Conservation (phyloP, 2,329 filamentous ascomycete species). For the Pseudocercospora pini-densiflorae region DNA sequence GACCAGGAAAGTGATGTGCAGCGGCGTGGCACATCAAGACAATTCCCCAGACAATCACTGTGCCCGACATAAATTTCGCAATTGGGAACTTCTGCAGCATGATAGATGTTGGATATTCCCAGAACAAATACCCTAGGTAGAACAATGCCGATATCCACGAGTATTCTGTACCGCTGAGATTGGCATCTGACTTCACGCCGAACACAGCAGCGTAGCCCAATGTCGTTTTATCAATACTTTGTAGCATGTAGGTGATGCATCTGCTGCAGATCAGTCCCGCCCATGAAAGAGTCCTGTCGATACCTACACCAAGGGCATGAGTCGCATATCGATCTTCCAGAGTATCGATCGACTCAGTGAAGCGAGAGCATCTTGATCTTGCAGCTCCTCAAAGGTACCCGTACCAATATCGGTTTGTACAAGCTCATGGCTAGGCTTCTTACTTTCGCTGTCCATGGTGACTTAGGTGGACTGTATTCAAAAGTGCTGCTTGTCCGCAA, state of each 20-base stretch:
- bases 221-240: constrained; percentile 53
- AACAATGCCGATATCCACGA: constrained; percentile 42
- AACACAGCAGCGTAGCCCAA: constrained; percentile 68
- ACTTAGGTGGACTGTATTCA: too few relatives aligned
- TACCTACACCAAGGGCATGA: constrained; percentile 20
- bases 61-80: constrained; percentile 49
- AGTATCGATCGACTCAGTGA: constrained; percentile 39
- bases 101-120: constrained; percentile 50
- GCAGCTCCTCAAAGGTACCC: constrained; percentile 2
- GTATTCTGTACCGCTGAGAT: constrained; percentile 23
- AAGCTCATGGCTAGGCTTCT: background rate
- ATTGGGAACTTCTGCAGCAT: constrained; percentile 54
- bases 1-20: constrained; percentile 54
- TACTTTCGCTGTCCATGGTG: constrained; percentile 4
- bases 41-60: constrained; percentile 44
- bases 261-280: constrained; percentile 6
- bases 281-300: background rate
- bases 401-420: constrained; percentile 3
- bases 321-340: constrained; percentile 26
- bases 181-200: constrained; percentile 33
- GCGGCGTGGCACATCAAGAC: constrained; percentile 20
- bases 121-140: constrained; percentile 56
- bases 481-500: too few relatives aligned
- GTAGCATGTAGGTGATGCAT: constrained; percentile 3
- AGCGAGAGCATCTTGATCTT: background rate